Evolutionary conservation across 129 eudicot genomes (phyloP).

Genomic region (Pittosporum tobira): DNA sequence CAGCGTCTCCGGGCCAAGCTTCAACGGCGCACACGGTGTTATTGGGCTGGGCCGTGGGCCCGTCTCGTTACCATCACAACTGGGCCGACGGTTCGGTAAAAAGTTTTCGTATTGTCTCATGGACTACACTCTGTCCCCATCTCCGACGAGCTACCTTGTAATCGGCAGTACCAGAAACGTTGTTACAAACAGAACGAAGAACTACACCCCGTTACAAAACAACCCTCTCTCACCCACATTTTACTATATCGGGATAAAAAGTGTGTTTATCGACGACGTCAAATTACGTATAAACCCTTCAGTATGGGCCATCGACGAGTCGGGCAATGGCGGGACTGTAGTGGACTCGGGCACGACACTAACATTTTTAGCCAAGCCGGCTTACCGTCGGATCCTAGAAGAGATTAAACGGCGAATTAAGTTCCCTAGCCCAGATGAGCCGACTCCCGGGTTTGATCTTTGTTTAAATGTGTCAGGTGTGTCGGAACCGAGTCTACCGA

Average conservation of each 20-base stretch:
- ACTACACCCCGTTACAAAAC: constrained; percentile 40
- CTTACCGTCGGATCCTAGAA: constrained; percentile 36
- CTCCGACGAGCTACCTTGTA: constrained; percentile 59
- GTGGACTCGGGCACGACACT: constrained; percentile 74
- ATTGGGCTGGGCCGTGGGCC: constrained; percentile 76
- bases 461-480: constrained; percentile 50
- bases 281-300: constrained; percentile 53
- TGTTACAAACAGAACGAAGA: constrained; percentile 9
- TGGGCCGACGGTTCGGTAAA: constrained; percentile 51
- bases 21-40: constrained; percentile 61
- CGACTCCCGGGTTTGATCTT: constrained; percentile 44
- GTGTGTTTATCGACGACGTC: constrained; percentile 25
- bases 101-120: constrained; percentile 62
- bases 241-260: constrained; percentile 56
- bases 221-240: constrained; percentile 51
- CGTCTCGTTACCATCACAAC: constrained; percentile 47
- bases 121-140: constrained; percentile 64
- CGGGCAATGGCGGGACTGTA: constrained; percentile 69
- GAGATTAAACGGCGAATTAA: constrained; percentile 48
- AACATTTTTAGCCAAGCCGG: constrained; percentile 43
- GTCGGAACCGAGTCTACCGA: constrained; percentile 33
- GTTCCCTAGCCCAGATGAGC: constrained; percentile 27
- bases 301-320: constrained; percentile 45
- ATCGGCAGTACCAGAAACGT: constrained; percentile 32
- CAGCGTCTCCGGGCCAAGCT: constrained; percentile 64